Conservation (phyloP, 1,284 basidiomycete species). For the Clitocybe nebularis region DNA sequence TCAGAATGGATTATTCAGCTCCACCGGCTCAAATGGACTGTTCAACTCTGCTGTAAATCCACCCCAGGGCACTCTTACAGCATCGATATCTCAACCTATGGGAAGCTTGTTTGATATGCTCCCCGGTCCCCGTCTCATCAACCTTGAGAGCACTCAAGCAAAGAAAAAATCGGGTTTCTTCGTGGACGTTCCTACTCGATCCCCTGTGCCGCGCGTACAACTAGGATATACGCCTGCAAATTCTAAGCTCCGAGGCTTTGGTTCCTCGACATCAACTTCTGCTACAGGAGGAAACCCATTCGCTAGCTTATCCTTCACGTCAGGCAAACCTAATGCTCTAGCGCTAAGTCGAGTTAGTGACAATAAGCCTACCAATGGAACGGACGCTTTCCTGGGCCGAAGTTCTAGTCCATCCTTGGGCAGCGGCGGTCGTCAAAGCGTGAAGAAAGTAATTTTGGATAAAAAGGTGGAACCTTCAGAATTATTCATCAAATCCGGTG, state of each 20-base stretch:
- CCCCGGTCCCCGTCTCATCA: constrained; percentile 58
- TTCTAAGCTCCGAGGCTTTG: constrained; percentile 71
- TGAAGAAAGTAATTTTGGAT: constrained; percentile 93
- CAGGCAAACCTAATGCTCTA: constrained; percentile 50
- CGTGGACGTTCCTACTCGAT: constrained; percentile 62
- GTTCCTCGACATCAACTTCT: constrained; percentile 34
- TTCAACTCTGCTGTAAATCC: constrained; percentile 38
- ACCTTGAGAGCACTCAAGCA: constrained; percentile 53
- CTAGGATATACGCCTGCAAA: constrained; percentile 61
- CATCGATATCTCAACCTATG: constrained; percentile 90
- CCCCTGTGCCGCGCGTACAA: constrained; percentile 56
- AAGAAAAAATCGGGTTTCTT: constrained; percentile 76
- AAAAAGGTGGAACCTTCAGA: constrained; percentile 74
- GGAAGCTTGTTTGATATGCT: constrained; percentile 76
- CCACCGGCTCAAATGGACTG: constrained; percentile 26
- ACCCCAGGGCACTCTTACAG: constrained; percentile 60
- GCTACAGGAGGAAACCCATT: constrained; percentile 30
- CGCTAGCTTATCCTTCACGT: constrained; percentile 41
- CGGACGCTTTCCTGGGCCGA: constrained; percentile 52
- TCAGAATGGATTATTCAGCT: constrained; percentile 46
- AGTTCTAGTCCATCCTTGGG: constrained; percentile 70
- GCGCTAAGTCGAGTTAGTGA: constrained; percentile 44
- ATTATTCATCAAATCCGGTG: constrained; percentile 55
- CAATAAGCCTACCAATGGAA: constrained; percentile 37
- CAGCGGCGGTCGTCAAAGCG: constrained; percentile 74